Evolutionary conservation across 1,284 basidiomycete genomes (phyloP), one percentile per base, ranked within the genome.

Genomic region (Stygiomarasmius scandens): DNA sequence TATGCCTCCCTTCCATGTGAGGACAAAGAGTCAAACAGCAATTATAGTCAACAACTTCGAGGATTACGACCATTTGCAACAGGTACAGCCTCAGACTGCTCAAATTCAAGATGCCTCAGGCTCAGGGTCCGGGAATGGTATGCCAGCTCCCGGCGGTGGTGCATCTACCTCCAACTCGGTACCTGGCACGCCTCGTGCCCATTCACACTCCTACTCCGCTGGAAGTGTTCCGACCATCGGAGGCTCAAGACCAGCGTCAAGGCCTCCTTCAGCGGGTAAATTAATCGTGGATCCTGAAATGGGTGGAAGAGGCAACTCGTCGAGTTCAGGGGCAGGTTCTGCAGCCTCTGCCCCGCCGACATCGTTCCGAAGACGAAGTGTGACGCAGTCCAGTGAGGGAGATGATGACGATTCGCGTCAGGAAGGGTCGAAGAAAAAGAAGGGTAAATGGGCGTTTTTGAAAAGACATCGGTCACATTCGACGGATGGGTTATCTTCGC

Each of bases 11-110:
- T 75, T 78, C n/a, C 87, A 90, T 67, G 74, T 82, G 29, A 83
- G 91, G 32, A 90, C 84, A n/a, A 85, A 86, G 73, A 91, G 89
- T 23, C 91, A 93, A 67, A 87, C 85, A 4, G 90, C 91, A 1
- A 83, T 93, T 60, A 84, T 93, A 24, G 88, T 89, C 68, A 77
- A 88, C 66, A 34, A 14, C 76, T 77, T 43, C 74, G 20, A 62
- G 67, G 38, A 58, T 74, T 58, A 22, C 19, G 23, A n/a, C 23
- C 47, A n/a, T 25, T 25, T 25, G 19, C 47, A n/a, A 10, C 12
- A 8, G 8, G 20, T 9, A 24, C 43, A 12, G 20, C 12, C 27
- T 24, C 11, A 27, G 12, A 20, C 27, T 14, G 19, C 27, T n/a
- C 29, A n/a, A 34, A 14, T 8, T 34, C 8, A 34, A 8, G 14